Base-by-base conservation (phyloP, 1,284 basidiomycete genomes). In the Malassezia sp. region DNA sequence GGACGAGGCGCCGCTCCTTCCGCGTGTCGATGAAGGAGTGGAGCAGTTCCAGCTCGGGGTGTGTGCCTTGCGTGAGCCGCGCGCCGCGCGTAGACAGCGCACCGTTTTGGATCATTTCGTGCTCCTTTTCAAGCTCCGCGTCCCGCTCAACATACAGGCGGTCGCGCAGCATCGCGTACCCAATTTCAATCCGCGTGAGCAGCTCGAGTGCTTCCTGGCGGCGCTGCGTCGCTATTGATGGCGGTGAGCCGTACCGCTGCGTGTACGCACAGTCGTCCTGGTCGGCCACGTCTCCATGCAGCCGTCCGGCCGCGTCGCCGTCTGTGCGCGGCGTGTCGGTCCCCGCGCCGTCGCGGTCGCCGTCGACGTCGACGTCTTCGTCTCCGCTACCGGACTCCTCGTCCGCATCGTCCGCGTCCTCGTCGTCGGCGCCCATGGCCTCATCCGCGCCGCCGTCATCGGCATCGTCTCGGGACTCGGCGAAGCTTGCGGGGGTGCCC, bases 41-140 rank as follows among this genome's bases (percentile, higher is more conserved):
- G 4, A 90, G 73, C 64, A 86, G 80, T 14, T 82, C 73, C 48
- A 88, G 74, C 63, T 90, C 86, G 0, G 87, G 86, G 61, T 90
- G 86, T 1, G 78, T 77, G 26, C 80, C 85, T 83, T 60, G 41
- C 42, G 75, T 75, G n/a, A n/a, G n/a, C n/a, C n/a, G n/a, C n/a
- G n/a, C n/a, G n/a, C n/a, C n/a, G n/a, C n/a, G n/a, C n/a, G n/a
- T n/a, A n/a, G n/a, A n/a, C n/a, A n/a, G n/a, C n/a, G n/a, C n/a
- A n/a, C n/a, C 76, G 42, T 74, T 70, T 26, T 75, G 54, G 32
- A 79, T 72, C 70, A 75, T 74, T 22, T 75, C 73, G 48, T 76
- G 74, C 60, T 79, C 77, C 27, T 70, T 68, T 17, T 74, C 74
- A 32, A 76, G 72, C 53, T 79, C 77, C 42, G 75, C 73, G 61